These are phyloP conservation scores for Cladosporium austrohemisphaericum DNA, from an alignment of 2,329 filamentous ascomycete species.

Conservation along the genomic window DNA sequence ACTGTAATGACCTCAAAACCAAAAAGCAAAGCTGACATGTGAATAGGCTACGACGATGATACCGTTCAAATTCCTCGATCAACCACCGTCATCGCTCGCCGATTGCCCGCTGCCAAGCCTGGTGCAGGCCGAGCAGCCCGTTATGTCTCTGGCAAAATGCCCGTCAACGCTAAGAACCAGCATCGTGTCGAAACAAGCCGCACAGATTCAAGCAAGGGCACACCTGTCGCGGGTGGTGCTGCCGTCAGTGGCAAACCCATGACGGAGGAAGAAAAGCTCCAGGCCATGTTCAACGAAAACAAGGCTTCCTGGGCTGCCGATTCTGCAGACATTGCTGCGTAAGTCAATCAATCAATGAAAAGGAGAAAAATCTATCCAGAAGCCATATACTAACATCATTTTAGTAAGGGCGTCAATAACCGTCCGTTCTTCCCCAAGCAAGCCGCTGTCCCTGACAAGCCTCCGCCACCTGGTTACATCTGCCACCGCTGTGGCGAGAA, in stretches of 20 bases:
- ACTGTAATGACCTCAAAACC: not conserved
- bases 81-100: conserved; percentile 84
- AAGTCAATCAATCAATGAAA: conserved; percentile 1
- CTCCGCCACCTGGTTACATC: conserved; percentile 88
- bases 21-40: conserved; percentile 23
- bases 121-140: conserved; percentile 87
- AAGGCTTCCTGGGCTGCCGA: conserved; percentile 90
- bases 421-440: conserved; percentile 49
- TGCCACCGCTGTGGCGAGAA: conserved; percentile 96
- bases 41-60: conserved; percentile 89
- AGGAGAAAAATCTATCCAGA: too few relatives aligned
- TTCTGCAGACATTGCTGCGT: conserved; percentile 77
- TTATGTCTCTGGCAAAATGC: conserved; percentile 96
- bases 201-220: conserved; percentile 37
- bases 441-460: conserved; percentile 80
- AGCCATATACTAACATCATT: conserved; percentile 16
- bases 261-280: conserved; percentile 91
- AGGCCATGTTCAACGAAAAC: conserved; percentile 85
- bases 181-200: conserved; percentile 63
- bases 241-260: conserved; percentile 70
- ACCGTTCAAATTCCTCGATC: conserved; percentile 95
- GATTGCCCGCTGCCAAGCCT: conserved; percentile 76
- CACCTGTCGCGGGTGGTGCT: conserved; percentile 53
- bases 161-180: conserved; percentile 77
- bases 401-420: conserved; percentile 16